Percentiles rank a stretch among this genome's conserved stretches.
Evolutionary conservation across 2,329 filamentous ascomycete genomes (phyloP).

Genomic region (Hymenoscyphus occultus): DNA sequence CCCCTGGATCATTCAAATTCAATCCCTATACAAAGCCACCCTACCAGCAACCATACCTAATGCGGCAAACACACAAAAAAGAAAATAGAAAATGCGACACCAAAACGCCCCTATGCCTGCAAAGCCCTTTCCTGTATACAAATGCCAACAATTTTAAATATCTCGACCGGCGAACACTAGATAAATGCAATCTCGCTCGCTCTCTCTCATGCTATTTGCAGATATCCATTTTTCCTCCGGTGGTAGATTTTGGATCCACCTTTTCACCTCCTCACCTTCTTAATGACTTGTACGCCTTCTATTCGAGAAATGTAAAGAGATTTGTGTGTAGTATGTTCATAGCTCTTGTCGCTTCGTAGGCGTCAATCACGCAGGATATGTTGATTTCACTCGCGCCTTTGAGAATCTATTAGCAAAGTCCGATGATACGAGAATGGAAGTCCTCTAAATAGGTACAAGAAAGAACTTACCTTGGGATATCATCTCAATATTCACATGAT

Average conservation of each 20-base stretch:
- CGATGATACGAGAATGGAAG: neutral
- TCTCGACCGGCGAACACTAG: neutral
- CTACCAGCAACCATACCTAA: neutral
- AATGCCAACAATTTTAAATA: neutral
- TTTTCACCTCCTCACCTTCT: neutral
- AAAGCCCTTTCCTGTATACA: neutral
- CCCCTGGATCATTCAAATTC: neutral
- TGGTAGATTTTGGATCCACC: neutral
- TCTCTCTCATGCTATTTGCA: neutral
- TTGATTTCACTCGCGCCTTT: conserved; percentile 96
- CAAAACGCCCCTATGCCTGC: conserved; percentile 2
- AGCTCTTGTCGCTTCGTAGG: conserved; percentile 83
- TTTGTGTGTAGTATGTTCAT: conserved; percentile 96
- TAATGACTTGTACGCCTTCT: neutral
- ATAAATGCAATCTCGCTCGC: neutral
- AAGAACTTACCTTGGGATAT: conserved; percentile 81
- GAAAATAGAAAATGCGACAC: neutral
- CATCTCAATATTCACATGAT: conserved; percentile 98
- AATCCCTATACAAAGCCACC: neutral
- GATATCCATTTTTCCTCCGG: neutral
- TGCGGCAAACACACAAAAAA: neutral
- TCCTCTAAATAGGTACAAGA: neutral
- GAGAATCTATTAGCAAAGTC: neutral
- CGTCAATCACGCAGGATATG: conserved; percentile 96
- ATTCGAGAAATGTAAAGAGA: conserved; percentile 90